Evolutionary conservation across 1,139 yeast species (phyloP), one percentile per base, ranked within the genome.

Genomic region (Blastobotrys arbuscula): DNA sequence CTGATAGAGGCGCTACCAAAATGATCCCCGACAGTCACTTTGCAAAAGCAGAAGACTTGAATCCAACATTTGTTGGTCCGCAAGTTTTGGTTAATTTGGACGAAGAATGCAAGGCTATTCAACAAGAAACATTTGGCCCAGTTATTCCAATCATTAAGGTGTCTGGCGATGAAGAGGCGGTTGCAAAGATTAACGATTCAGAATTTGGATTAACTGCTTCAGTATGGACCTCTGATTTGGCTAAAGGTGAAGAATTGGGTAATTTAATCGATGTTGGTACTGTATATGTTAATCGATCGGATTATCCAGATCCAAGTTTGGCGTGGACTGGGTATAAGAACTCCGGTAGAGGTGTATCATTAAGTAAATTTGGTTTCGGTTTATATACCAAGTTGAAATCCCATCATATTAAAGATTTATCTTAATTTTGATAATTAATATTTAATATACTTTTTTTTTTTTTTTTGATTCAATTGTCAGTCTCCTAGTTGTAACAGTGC

Each of bases 311-410:
- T 60, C 72, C 77, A 41, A 79, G 78, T 54, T 76, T 85, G 53
- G 96, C 96, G 51, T 88, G 90, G 71, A 95, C 96, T 56, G 86
- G 86, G 39, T 76, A 74, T 61, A 87, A 88, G 70, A 73, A 79
- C 78, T 79, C 88, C 62, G 96, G 96, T 53, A 77, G 87, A 50
- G 96, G 96, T 1, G 68, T 66, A 12, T 58, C 67, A 15, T 55
- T 67, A 33, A 57, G 67, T 24, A 59, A 59, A 41, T 65, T 53
- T 48, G 71, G 70, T 5, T 67, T 59, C 50, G 68, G 59, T 43
- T 62, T 64, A 35, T 67, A 63, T 57, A 57, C 63, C 48, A 64
- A 62, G 53, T 56, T 67, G 53, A 67, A 67, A 61, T 63, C 68
- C 45, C 70, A 67, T 53, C 71, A 67, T 46, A 55, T 66, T 42